Conservation (phyloP, 2,329 filamentous ascomycete genomes). For the Macrophomina phaseolina region DNA sequence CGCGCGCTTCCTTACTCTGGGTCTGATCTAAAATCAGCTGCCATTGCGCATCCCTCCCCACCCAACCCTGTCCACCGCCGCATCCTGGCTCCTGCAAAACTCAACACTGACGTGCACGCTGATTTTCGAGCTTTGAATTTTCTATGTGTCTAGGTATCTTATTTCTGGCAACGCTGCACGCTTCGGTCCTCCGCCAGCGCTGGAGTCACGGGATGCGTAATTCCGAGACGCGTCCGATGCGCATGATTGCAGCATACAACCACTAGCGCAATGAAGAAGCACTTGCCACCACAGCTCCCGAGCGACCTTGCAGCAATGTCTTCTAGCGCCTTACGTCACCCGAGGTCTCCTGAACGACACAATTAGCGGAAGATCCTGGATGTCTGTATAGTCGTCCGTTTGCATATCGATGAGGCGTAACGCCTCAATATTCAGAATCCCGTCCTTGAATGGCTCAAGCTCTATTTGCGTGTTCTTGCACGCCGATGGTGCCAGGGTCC, state of each 20-base stretch:
- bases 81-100: background rate
- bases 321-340: background rate
- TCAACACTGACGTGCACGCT: background rate
- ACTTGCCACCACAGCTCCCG: background rate
- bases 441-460: slow-evolving; percentile 71
- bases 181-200: background rate
- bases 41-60: slow-evolving; percentile 9
- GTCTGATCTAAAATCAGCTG: slow-evolving; percentile 24
- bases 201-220: slow-evolving; percentile 16
- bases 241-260: background rate
- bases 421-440: slow-evolving; percentile 73
- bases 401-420: slow-evolving; percentile 75
- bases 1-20: slow-evolving; percentile 20
- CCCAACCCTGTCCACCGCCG: background rate
- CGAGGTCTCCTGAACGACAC: slow-evolving; percentile 44
- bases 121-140: background rate
- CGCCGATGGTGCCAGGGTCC: slow-evolving; percentile 71
- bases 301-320: background rate
- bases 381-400: slow-evolving; percentile 77
- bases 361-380: slow-evolving; percentile 74
- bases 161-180: background rate
- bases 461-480: slow-evolving; percentile 76
- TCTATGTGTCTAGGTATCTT: slow-evolving; percentile 16
- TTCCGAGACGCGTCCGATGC: slow-evolving; percentile 15
- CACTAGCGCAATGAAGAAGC: background rate